Evolutionary conservation across 768 basidiomycete species (phyloP), one percentile per base, ranked within the genome.

Genomic region (Cystobasidium ongulense): DNA sequence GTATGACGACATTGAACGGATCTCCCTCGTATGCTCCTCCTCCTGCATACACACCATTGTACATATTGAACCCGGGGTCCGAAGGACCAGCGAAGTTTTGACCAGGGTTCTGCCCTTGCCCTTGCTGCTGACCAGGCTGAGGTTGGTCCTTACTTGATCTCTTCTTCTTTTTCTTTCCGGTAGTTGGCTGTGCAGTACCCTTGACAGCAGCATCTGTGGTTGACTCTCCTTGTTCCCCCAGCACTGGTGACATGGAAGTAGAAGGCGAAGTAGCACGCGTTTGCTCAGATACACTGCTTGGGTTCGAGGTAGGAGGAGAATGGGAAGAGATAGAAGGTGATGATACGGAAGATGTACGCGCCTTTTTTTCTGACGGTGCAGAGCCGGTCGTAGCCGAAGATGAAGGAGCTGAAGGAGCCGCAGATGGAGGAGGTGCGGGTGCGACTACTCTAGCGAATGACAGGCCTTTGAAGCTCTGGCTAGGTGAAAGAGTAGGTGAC

Each of bases 401-500:
- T 23, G 63, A 7, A 10, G 63, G 25, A 27, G 31, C 38, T 33
- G 65, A 50, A 33, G 65, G 21, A 18, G 52, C 53, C 1, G 52
- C 25, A 23, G 52, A 52, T 29, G 68, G 31, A 35, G 68, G 50
- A 10, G 68, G 68, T 11, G 68, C 33, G 18, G 68, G 68, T 7
- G 68, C 68, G 2, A 59, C 68, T 5, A 71, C 41, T n/a, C 68
- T 29, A 54, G 68, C 68, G 29, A 71, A 71, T 35, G 68, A 71
- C 7, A 71, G 29, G 5, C 46, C 52, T 36, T 64, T 64, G 17
- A 25, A 18, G 36, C 23, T 64, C 33, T 59, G 29, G 29, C 25
- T 35, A 31, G 57, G 57, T 59, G 57, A 59, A 29, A 35, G 57
- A 35, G 57, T 59, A 10, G 57, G 25, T 29, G 57, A 59, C 5